These are phyloP conservation scores for Trypanosomatidae sp. DNA, from an alignment of 208 protist genomes.

Conservation along the genomic window DNA sequence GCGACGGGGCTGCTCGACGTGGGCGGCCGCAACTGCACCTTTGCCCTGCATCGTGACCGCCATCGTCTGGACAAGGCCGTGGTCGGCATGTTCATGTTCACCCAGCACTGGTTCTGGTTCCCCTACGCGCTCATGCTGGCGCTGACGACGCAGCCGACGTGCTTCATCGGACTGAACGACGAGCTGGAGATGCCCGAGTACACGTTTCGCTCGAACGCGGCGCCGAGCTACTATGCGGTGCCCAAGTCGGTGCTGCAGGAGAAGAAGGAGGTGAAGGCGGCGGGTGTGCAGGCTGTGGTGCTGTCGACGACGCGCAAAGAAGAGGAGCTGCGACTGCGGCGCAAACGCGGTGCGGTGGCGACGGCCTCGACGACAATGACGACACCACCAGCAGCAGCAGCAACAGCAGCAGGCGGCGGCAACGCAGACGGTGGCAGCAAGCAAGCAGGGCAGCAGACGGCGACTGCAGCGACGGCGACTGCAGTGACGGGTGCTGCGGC, in stretches of 20 bases:
- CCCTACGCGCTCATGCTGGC: conserved; percentile 96
- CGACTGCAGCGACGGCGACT: background rate
- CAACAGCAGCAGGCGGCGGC: too few species aligned
- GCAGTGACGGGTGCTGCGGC: background rate
- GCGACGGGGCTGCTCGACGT: conserved; percentile 96
- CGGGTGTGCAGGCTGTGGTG: conserved; percentile 48
- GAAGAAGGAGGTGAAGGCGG: conserved; percentile 75
- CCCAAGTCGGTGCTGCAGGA: conserved; percentile 74
- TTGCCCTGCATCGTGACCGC: conserved; percentile 88
- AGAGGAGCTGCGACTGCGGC: conserved; percentile 62
- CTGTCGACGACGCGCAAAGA: conserved; percentile 83
- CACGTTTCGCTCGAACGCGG: conserved; percentile 82
- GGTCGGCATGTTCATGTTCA: conserved; percentile 96
- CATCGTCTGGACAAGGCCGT: conserved; percentile 93
- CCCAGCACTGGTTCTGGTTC: conserved; percentile 99
- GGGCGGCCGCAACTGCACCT: conserved; percentile 96
- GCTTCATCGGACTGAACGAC: conserved; percentile 96
- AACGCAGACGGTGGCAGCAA: background rate
- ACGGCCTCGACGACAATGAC: background rate
- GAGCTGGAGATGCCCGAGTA: conserved; percentile 94
- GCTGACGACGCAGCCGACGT: conserved; percentile 94
- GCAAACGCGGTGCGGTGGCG: conserved; percentile 5
- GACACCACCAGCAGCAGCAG: too few species aligned
- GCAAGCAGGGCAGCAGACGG: background rate
- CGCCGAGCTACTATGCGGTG: conserved; percentile 90